Evolutionary conservation across 2,329 filamentous ascomycete genomes (phyloP), one percentile per base, ranked within the genome.

Genomic region (Gnomoniopsis smithogilvyi): DNA sequence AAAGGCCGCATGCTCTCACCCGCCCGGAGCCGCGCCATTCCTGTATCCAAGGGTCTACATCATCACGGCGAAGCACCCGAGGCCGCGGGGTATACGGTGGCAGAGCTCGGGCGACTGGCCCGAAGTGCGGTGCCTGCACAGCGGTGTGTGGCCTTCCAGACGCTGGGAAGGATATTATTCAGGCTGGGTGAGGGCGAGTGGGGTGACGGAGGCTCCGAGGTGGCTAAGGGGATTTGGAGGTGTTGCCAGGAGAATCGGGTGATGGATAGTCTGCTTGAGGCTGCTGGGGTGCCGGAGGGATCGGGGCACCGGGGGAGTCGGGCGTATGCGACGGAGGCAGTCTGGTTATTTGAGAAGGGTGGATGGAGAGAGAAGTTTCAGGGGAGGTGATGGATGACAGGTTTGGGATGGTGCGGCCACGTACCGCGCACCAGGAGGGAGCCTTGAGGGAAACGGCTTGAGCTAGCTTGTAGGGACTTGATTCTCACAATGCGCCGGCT

Each of bases 21-120:
- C 0, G 81, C 85, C 51, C 82, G 86, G 36, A 87, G 92, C 26
- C 82, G 92, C 57, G 79, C 83, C 2, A 86, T 98, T 26, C 90
- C 94, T 6, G 85, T 85, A 1, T 87, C 86, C 14, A 84, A 88
- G 61, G 95, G 95, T 0, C 81, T 99, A 15, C 95, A 99, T 72
- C 94, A 99, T 72, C 95, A 99, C 72, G 92, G 90, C 63, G 86
- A 93, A 60, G 93, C 94, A 1, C 95, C 95, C 17, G 92, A 96
- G 73, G 91, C 93, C 1, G 95, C 95, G 0, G 95, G 95, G 0
- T 99, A 99, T 74, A 98, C 95, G 0, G 84, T 99, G 33, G 85
- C 87, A 0, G 95, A 99, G 73, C 80, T 99, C 1, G 88, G 92
- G 1, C 85, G 89, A 34, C 81, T 97, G 2, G 87, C 91, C 4